Conservation (phyloP, 2,329 filamentous ascomycete species). For the Arthroderma uncinatum region DNA sequence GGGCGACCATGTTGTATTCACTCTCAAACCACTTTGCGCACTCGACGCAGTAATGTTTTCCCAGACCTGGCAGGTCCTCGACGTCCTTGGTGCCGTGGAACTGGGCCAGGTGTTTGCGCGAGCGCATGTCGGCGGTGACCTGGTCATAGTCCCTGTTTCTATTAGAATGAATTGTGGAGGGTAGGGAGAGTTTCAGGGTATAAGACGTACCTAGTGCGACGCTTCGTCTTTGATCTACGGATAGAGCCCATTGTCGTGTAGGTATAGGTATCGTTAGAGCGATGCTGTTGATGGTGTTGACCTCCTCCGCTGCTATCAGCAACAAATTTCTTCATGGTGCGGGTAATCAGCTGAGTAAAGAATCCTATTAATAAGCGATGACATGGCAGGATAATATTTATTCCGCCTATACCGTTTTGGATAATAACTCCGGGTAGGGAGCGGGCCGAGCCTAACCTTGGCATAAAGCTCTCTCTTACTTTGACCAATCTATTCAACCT, state of each 20-base stretch:
- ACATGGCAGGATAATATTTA: neutral
- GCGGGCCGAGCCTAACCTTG: too few species aligned
- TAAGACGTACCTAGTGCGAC: slow-evolving; percentile 50
- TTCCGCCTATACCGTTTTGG: neutral
- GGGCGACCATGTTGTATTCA: slow-evolving; percentile 60
- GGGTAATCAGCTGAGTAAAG: neutral
- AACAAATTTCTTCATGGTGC: neutral
- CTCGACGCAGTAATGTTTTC: slow-evolving; percentile 76
- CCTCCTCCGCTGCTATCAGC: neutral
- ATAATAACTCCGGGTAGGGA: too few species aligned
- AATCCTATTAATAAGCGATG: too few species aligned
- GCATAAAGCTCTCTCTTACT: too few species aligned
- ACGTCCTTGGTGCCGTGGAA: slow-evolving; percentile 66
- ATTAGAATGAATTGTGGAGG: slow-evolving; percentile 36
- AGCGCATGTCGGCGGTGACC: slow-evolving; percentile 69
- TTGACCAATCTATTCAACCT: too few species aligned
- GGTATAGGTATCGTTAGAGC: neutral
- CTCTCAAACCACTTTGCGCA: slow-evolving; percentile 96
- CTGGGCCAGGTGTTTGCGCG: slow-evolving; percentile 66
- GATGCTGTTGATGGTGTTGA: neutral
- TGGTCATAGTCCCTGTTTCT: slow-evolving; percentile 75
- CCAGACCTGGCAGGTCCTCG: slow-evolving; percentile 81
- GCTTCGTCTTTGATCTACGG: slow-evolving; percentile 60
- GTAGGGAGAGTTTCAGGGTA: neutral
- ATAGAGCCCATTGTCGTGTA: slow-evolving; percentile 51